These are phyloP conservation scores for Arthrobotrys megalospora DNA, from an alignment of 2,329 filamentous ascomycete species.

Conservation along the genomic window DNA sequence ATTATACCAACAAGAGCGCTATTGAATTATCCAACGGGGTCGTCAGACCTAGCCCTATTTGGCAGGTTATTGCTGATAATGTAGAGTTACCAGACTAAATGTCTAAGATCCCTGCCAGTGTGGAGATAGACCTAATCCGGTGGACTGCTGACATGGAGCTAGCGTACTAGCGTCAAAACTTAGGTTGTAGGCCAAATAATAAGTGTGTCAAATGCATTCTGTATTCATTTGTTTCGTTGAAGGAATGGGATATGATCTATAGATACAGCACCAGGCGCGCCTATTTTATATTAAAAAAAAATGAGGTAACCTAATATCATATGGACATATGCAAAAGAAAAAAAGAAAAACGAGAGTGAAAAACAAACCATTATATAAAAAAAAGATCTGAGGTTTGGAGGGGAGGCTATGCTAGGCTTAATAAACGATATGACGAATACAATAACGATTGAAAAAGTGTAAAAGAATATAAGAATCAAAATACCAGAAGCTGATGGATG, in stretches of 20 bases:
- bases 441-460: conserved; percentile 29
- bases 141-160: too few relatives aligned
- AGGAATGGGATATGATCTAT: conserved; percentile 27
- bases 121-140: too few relatives aligned
- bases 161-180: too few relatives aligned
- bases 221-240: conserved; percentile 3
- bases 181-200: too few relatives aligned
- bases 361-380: neutral
- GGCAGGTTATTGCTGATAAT: too few relatives aligned
- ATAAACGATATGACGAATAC: conserved; percentile 22
- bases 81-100: too few relatives aligned
- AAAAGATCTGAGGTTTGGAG: neutral
- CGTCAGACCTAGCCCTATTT: too few relatives aligned
- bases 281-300: conserved; percentile 29
- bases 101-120: too few relatives aligned
- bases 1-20: too few relatives aligned
- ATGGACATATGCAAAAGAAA: conserved; percentile 8
- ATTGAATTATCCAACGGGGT: too few relatives aligned
- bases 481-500: conserved; percentile 23
- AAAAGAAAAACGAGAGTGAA: neutral
- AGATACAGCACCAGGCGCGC: conserved; percentile 35
- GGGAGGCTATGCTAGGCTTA: conserved; percentile 38
- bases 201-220: neutral
- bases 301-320: conserved; percentile 14
- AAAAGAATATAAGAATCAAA: conserved; percentile 11